Evolutionary conservation across 352 stramenopile species (phyloP).

Genomic region (Phytophthora ohioensis): DNA sequence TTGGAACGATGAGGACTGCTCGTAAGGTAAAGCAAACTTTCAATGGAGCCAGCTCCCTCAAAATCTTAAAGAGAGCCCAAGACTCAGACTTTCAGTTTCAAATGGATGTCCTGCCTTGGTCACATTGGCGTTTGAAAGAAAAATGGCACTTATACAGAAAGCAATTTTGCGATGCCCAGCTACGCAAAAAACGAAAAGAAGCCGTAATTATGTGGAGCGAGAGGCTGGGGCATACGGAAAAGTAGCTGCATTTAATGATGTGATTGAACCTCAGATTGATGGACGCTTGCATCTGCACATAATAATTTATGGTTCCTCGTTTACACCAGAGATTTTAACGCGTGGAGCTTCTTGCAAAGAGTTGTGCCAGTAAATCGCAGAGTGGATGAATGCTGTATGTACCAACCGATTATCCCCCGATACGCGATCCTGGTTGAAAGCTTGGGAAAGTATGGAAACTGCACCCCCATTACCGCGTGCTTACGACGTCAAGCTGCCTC

Average conservation of each 20-base stretch:
- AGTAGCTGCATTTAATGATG: slow-evolving; percentile 1
- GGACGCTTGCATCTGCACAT: slow-evolving; percentile 8
- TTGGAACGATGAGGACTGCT: not conserved
- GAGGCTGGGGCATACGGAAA: slow-evolving; percentile 8
- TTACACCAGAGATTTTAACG: slow-evolving; percentile 12
- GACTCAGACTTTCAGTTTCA: not conserved
- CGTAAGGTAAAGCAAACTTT: not conserved
- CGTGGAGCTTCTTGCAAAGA: not conserved
- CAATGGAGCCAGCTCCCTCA: not conserved
- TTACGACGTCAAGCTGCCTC: not conserved
- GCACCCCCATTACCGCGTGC: not conserved
- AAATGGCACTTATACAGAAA: not conserved
- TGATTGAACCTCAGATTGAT: slow-evolving; percentile 11
- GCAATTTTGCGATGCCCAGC: not conserved
- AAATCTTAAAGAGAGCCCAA: not conserved
- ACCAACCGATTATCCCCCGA: too few relatives aligned
- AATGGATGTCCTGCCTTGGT: not conserved
- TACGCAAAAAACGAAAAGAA: not conserved
- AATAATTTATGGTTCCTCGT: slow-evolving; percentile 5
- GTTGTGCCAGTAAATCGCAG: not conserved
- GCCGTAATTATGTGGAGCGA: not conserved
- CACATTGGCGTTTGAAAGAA: not conserved
- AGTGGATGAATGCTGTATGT: too few relatives aligned
- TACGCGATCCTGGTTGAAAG: not conserved
- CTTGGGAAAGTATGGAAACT: not conserved